Evolutionary conservation across 768 basidiomycete genomes (phyloP).

Genomic region (Panaeolus cyanescens): DNA sequence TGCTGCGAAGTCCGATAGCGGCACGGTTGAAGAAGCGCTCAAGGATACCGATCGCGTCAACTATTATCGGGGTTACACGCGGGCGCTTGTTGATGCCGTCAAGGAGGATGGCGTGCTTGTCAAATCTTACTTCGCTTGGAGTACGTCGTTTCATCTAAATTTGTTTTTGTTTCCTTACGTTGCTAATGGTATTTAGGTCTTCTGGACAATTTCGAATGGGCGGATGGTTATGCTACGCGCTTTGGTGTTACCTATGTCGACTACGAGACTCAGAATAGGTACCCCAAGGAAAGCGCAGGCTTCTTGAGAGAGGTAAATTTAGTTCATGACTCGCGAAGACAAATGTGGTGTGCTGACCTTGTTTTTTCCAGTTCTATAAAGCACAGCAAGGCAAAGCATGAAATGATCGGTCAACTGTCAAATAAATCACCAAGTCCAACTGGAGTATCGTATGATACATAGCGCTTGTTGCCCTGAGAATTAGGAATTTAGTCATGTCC

Average conservation of each 20-base stretch:
- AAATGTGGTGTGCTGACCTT: not conserved
- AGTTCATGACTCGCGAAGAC: not conserved
- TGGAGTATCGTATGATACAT: too few relatives aligned
- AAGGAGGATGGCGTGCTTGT: slow-evolving; percentile 59
- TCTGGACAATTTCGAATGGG: slow-evolving; percentile 75
- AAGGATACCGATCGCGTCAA: slow-evolving; percentile 62
- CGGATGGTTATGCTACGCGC: slow-evolving; percentile 65
- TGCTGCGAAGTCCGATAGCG: slow-evolving; percentile 58
- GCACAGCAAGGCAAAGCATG: not conserved
- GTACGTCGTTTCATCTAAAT: slow-evolving; percentile 31
- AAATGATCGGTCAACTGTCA: not conserved
- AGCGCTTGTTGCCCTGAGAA: too few relatives aligned
- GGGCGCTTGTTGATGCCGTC: slow-evolving; percentile 54
- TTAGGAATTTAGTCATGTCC: too few relatives aligned
- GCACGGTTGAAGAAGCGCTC: slow-evolving; percentile 48
- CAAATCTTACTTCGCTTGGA: slow-evolving; percentile 68
- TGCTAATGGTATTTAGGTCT: slow-evolving; percentile 39
- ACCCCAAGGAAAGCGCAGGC: slow-evolving; percentile 60
- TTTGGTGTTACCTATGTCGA: slow-evolving; percentile 75
- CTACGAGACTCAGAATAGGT: slow-evolving; percentile 62
- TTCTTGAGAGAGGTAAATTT: slow-evolving; percentile 43
- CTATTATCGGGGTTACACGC: slow-evolving; percentile 59
- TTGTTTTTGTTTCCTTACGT: not conserved
- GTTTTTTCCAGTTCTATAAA: not conserved
- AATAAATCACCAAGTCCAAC: too few relatives aligned